Percentiles rank a stretch among this genome's conserved stretches.
These are phyloP conservation scores for Lepidium didymum DNA, from an alignment of 345 rosid species.

Conservation along the genomic window DNA sequence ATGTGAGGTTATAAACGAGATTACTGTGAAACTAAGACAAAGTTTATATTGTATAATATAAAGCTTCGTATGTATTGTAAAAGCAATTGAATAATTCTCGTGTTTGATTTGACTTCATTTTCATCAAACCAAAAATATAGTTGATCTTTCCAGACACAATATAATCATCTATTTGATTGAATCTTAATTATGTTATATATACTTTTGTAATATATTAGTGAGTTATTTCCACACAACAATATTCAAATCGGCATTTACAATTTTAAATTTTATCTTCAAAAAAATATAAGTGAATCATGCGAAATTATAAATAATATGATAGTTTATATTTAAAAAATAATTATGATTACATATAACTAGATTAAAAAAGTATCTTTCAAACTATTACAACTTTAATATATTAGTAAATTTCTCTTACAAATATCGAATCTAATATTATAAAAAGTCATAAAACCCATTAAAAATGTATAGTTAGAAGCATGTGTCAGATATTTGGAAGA, in stretches of 20 bases:
- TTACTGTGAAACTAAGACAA: background rate
- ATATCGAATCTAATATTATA: background rate
- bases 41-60: background rate
- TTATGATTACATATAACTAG: too few relatives aligned
- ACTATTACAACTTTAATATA: background rate
- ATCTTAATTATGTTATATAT: background rate
- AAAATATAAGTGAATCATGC: too few relatives aligned
- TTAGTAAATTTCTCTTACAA: too few relatives aligned
- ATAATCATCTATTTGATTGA: background rate
- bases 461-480: background rate
- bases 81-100: background rate
- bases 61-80: background rate
- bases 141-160: background rate
- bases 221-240: too few relatives aligned
- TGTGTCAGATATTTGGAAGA: constrained; percentile 11
- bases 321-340: too few relatives aligned
- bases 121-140: background rate
- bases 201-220: too few relatives aligned
- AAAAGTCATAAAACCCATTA: background rate
- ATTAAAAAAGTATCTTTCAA: background rate
- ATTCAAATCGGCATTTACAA: too few relatives aligned
- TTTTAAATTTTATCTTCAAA: too few relatives aligned
- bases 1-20: background rate
- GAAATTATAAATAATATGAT: too few relatives aligned
- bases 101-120: background rate